These are phyloP conservation scores for Boletus coccyginus DNA, from an alignment of 768 basidiomycete genomes.

Conservation along the genomic window DNA sequence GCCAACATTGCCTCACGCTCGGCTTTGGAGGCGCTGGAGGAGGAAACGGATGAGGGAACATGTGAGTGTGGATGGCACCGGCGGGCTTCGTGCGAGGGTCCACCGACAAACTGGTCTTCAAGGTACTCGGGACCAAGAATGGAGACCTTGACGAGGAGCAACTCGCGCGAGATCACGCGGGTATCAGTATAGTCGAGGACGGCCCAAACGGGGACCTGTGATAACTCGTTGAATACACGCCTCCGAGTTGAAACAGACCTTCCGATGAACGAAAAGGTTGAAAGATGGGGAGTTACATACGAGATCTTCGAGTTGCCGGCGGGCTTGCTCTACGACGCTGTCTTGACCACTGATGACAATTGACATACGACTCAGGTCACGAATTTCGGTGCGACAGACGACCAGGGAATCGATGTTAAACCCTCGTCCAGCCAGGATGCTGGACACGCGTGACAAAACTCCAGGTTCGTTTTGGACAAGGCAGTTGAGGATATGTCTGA, in stretches of 20 bases:
- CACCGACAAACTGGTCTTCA: conserved; percentile 84
- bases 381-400: conserved; percentile 96
- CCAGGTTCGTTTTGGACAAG: conserved; percentile 99
- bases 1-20: conserved; percentile 73
- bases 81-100: conserved; percentile 79
- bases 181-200: conserved; percentile 98
- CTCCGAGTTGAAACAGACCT: neutral
- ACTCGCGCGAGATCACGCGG: conserved; percentile 85
- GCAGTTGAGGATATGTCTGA: conserved; percentile 93
- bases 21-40: conserved; percentile 46
- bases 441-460: conserved; percentile 97
- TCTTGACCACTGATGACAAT: conserved; percentile 97
- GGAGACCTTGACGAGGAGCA: conserved; percentile 94
- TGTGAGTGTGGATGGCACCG: conserved; percentile 24
- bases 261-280: neutral
- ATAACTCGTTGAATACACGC: neutral
- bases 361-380: conserved; percentile 96
- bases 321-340: conserved; percentile 95
- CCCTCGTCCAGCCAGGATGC: conserved; percentile 93
- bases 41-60: conserved; percentile 6
- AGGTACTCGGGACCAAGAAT: conserved; percentile 97
- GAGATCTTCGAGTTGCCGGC: conserved; percentile 93
- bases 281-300: conserved; percentile 45
- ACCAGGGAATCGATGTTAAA: conserved; percentile 99
- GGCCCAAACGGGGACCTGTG: conserved; percentile 97